Conservation (phyloP, 2,329 filamentous ascomycete genomes). For the Alternaria alternata region DNA sequence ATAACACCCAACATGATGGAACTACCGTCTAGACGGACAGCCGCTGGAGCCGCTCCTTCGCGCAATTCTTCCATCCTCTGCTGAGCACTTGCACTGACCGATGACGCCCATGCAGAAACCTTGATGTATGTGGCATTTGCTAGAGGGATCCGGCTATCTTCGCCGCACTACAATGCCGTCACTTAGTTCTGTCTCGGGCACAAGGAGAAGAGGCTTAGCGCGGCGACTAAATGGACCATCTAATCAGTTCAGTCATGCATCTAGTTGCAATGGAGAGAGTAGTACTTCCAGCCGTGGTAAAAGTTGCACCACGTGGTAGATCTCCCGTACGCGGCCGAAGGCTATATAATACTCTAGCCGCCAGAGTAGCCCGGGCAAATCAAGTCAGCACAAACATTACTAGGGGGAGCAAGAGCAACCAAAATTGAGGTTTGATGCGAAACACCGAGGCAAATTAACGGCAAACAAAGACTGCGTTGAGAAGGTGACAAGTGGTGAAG, state of each 20-base stretch:
- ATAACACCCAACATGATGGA: neutral
- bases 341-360: conserved; percentile 12
- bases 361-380: conserved; percentile 15
- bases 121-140: neutral
- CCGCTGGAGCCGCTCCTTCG: conserved; percentile 1
- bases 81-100: neutral
- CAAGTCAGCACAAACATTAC: neutral
- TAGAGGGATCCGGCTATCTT: neutral
- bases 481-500: conserved; percentile 8
- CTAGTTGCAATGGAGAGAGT: neutral
- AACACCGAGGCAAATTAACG: neutral
- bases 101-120: conserved; percentile 2
- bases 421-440: neutral
- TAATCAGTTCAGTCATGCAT: neutral
- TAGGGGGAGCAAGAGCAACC: neutral
- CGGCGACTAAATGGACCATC: conserved; percentile 1
- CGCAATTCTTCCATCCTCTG: conserved; percentile 1
- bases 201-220: conserved; percentile 5
- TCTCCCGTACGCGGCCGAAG: conserved; percentile 29
- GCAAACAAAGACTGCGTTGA: conserved; percentile 2
- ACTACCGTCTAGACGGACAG: neutral
- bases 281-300: conserved; percentile 4
- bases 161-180: conserved; percentile 18
- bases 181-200: conserved; percentile 16
- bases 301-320: conserved; percentile 22